Percentiles rank a stretch among this genome's conserved stretches.
Conservation (phyloP, 164 flowering plant species). For the Chimonanthus salicifolius region DNA sequence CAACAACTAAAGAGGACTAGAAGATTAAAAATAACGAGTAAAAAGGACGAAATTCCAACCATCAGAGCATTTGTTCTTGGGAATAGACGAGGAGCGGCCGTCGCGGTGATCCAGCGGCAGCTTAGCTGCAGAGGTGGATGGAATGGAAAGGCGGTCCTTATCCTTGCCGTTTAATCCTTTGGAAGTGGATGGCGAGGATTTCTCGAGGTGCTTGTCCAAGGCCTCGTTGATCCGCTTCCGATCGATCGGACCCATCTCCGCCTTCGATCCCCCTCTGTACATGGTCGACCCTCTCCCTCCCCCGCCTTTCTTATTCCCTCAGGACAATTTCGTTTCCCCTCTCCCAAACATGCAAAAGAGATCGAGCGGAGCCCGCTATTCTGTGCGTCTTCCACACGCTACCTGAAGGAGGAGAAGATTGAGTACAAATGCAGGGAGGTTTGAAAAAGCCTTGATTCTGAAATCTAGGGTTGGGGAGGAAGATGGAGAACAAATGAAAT, state of each 20-base stretch:
- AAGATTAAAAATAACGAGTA: not conserved
- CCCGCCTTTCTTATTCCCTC: not conserved
- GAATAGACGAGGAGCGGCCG: conserved; percentile 29
- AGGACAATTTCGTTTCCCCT: not conserved
- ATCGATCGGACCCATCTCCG: conserved; percentile 45
- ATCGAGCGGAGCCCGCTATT: conserved; percentile 5
- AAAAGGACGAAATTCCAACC: conserved; percentile 16
- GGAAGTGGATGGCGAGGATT: conserved; percentile 67
- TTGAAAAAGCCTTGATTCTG: not conserved
- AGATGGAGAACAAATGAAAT: not conserved
- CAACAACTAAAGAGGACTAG: not conserved
- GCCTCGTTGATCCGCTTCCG: conserved; percentile 71
- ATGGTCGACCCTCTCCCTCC: conserved; percentile 16
- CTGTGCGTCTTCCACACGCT: not conserved
- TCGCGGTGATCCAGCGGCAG: conserved; percentile 36
- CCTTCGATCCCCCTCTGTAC: conserved; percentile 43
- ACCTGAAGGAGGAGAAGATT: not conserved
- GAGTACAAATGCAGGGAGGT: no score
- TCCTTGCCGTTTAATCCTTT: conserved; percentile 40
- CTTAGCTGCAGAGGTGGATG: conserved; percentile 31
- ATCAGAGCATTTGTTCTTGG: conserved; percentile 48
- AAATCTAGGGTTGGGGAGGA: not conserved
- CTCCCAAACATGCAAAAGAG: conserved; percentile 1
- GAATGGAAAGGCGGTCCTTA: conserved; percentile 29
- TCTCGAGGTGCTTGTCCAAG: conserved; percentile 60